Evolutionary conservation across 2,329 filamentous ascomycete genomes (phyloP).

Genomic region (Curvularia eragrostidis): DNA sequence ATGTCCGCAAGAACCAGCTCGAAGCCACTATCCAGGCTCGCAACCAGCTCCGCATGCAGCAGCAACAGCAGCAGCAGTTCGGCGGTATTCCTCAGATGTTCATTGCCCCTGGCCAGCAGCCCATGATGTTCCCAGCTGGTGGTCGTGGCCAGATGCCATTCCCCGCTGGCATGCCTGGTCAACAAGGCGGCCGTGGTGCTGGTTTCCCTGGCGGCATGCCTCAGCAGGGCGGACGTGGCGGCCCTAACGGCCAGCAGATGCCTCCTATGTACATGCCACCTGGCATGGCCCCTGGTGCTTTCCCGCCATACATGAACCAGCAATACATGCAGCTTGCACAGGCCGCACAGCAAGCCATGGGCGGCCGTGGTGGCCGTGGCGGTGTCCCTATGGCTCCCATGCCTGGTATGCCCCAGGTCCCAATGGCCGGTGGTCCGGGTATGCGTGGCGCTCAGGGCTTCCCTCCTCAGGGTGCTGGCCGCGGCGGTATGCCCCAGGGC

Average conservation of each 20-base stretch:
- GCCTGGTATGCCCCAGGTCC: conserved; percentile 73
- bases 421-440: conserved; percentile 60
- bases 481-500: conserved; percentile 43
- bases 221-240: conserved; percentile 87
- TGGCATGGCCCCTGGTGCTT: conserved; percentile 66
- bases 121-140: conserved; percentile 63
- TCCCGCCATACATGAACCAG: conserved; percentile 79
- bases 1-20: conserved; percentile 98
- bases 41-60: conserved; percentile 98
- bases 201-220: conserved; percentile 84
- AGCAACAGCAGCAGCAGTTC: conserved; percentile 75
- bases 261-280: conserved; percentile 83
- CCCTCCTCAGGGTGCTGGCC: conserved; percentile 49
- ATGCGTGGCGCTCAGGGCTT: conserved; percentile 53
- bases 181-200: conserved; percentile 81
- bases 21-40: conserved; percentile 99
- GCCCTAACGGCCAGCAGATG: conserved; percentile 76
- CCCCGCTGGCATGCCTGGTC: conserved; percentile 67
- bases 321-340: conserved; percentile 83
- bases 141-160: conserved; percentile 69
- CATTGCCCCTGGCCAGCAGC: conserved; percentile 84
- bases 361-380: conserved; percentile 64
- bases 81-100: conserved; percentile 74
- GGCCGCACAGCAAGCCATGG: conserved; percentile 66
- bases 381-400: conserved; percentile 67